A percentile compares a stretch with the other conserved stretches of the same genome.
Conservation (phyloP, 1,139 yeast genomes). For the Blastobotrys elegans region DNA sequence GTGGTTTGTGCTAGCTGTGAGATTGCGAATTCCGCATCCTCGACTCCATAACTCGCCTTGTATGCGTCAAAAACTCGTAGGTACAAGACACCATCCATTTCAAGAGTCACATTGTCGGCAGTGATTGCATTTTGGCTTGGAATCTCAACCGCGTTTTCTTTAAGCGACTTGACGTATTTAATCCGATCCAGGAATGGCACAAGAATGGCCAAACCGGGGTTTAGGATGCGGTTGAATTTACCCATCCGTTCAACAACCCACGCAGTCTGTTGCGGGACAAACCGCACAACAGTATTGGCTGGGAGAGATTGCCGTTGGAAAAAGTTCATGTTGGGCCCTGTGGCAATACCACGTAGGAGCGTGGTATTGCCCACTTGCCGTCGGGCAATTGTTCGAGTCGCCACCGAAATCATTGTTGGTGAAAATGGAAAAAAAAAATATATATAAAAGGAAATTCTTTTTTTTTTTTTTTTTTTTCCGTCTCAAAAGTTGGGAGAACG, state of each 20-base stretch:
- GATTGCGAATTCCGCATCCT: constrained; percentile 81
- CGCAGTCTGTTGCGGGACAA: constrained; percentile 88
- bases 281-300: constrained; percentile 64
- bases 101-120: constrained; percentile 78
- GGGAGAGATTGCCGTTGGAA: constrained; percentile 68
- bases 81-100: constrained; percentile 78
- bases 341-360: background rate
- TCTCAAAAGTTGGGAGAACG: background rate
- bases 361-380: background rate
- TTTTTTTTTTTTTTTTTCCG: background rate
- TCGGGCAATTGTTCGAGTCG: background rate
- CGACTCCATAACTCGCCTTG: constrained; percentile 85
- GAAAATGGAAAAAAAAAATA: background rate
- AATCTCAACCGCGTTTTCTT: constrained; percentile 78
- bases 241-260: constrained; percentile 95
- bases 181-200: constrained; percentile 70
- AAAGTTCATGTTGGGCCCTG: constrained; percentile 40
- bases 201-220: constrained; percentile 74
- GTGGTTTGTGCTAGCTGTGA: constrained; percentile 86
- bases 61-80: constrained; percentile 75
- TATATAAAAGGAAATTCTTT: background rate
- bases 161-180: constrained; percentile 74
- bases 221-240: constrained; percentile 64
- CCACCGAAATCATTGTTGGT: background rate
- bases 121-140: constrained; percentile 85